Base-by-base conservation (phyloP, 352 stramenopile genomes). In the Pythium coloratum region DNA sequence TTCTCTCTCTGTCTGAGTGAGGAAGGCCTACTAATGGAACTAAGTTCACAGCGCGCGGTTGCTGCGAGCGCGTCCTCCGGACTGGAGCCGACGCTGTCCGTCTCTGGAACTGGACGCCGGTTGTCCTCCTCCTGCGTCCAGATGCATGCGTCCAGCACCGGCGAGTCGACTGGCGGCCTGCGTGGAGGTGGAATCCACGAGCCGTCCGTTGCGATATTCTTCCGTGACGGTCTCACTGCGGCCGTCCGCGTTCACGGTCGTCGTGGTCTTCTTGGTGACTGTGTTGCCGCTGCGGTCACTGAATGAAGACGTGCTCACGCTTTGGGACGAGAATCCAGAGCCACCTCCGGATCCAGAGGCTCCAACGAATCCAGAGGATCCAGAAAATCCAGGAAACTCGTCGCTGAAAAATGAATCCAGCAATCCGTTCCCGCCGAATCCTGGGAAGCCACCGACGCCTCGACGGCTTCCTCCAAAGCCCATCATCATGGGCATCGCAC, bases 261-360 rank as follows among this genome's bases (percentile, higher is more conserved):
- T 91, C 32, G 76, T 92, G 44, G 83, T 92, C 70, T 88, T 92
- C 62, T 87, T 86, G 6, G 73, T 91, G n/a, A 95, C 73, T n/a
- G 82, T 59, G 40, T 88, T 78, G 7, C 86, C 86, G 55, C 81
- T 89, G 24, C 71, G 81, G 54, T 95, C 83, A 12, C 76, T 90
- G 64, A 77, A 89, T 53, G 77, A 83, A 8, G 86, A 92, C 64
- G 79, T 82, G 53, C 80, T 91, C 38, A 88, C 77, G 46, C 76
- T 92, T 28, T 68, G 72, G 30, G 57, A 66, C 26, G 74, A 78
- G 14, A 86, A 82, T 5, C 76, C 76, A 24, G 73, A 77, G 6
- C 71, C 44, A 2, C 65, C 69, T 10, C 28, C 28, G 28, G 28
- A 30, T 30, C 28, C 28, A 30, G 28, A 30, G 28, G 3, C 28